These are phyloP conservation scores for Sporisorium scitamineum DNA, from an alignment of 1,284 basidiomycete species.

Conservation along the genomic window DNA sequence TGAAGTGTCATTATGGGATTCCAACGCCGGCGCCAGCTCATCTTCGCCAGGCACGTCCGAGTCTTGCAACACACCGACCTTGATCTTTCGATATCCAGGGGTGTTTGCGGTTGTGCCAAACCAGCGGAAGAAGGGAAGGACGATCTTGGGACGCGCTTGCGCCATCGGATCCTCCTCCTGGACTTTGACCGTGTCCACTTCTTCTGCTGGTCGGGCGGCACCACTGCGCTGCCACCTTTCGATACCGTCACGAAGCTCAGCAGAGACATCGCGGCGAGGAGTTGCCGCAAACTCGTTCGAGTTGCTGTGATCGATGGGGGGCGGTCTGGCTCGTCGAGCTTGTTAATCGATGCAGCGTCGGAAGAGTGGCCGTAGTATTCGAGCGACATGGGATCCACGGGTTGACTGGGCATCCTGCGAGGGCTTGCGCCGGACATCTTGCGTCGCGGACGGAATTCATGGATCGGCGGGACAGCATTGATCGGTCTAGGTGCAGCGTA, in stretches of 20 bases:
- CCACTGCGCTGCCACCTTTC: slow-evolving; percentile 51
- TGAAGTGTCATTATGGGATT: slow-evolving; percentile 6
- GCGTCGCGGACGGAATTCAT: slow-evolving; percentile 23
- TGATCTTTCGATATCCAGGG: slow-evolving; percentile 61
- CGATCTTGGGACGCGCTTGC: slow-evolving; percentile 50
- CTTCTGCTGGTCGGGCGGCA: slow-evolving; percentile 18
- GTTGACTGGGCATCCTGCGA: slow-evolving; percentile 15
- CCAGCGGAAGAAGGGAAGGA: slow-evolving; percentile 65
- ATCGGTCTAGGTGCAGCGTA: slow-evolving; percentile 29
- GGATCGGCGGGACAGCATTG: slow-evolving; percentile 3
- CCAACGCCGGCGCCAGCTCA: slow-evolving; percentile 37
- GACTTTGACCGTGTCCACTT: slow-evolving; percentile 15
- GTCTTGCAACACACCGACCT: slow-evolving; percentile 58
- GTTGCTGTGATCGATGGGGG: slow-evolving; percentile 5
- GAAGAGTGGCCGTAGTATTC: slow-evolving; percentile 52
- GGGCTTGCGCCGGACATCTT: slow-evolving; percentile 18
- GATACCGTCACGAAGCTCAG: slow-evolving; percentile 48
- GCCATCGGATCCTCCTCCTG: slow-evolving; percentile 14
- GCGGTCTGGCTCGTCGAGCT: slow-evolving; percentile 22
- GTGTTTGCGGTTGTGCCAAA: slow-evolving; percentile 64
- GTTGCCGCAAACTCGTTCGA: slow-evolving; percentile 4
- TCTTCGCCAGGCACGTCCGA: slow-evolving; percentile 46
- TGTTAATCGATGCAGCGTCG: slow-evolving; percentile 11
- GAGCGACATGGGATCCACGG: slow-evolving; percentile 48
- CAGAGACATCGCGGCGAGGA: slow-evolving; percentile 26